Base-by-base conservation (phyloP, 345 rosid species). In the Balakata baccata region DNA sequence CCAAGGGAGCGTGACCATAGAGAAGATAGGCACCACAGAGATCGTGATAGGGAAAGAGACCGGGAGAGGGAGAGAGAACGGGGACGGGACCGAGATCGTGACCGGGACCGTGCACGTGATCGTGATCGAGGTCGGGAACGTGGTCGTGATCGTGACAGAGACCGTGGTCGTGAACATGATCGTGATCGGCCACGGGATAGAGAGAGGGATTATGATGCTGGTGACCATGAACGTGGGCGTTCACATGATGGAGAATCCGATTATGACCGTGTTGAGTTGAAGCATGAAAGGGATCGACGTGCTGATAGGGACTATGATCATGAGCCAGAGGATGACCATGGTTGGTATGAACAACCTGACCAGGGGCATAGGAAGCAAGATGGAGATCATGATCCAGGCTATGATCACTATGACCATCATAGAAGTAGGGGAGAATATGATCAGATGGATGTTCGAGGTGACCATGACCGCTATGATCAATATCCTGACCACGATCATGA, bases 1-100 rank as follows among this genome's bases (percentile, higher is more conserved):
- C 92, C 94, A 17, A 87, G 87, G 80, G 98, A 92, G 57, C 97
- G 92, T 78, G 96, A 91, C 29, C 86, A 77, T 73, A 87, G 87
- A 73, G 98, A 95, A 77, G 96, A 90, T 54, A 88, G 93, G 74
- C 98, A 90, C 79, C 90, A 87, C 43, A 85, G 89, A 77, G 97
- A 91, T 66, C 86, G 93, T 69, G 97, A 88, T 71, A 83, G 89
- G 79, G 88, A 86, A 52, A 87, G 85, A 74, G 97, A 91, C 37
- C 80, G 77, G 18, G 88, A 81, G 47, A 81, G 74, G 80, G 92
- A 90, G 51, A 81, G 84, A 66, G 94, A 86, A 13, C 73, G 85
- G 60, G 93, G 84, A 5, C 84, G 86, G 62, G 94, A 86, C 45
- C 84, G 88, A 20, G 86, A 84, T 22, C 57, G 84, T 13, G 77